These are phyloP conservation scores for Xylariomycetidae sp. DNA, from an alignment of 2,329 filamentous ascomycete species.

Conservation along the genomic window DNA sequence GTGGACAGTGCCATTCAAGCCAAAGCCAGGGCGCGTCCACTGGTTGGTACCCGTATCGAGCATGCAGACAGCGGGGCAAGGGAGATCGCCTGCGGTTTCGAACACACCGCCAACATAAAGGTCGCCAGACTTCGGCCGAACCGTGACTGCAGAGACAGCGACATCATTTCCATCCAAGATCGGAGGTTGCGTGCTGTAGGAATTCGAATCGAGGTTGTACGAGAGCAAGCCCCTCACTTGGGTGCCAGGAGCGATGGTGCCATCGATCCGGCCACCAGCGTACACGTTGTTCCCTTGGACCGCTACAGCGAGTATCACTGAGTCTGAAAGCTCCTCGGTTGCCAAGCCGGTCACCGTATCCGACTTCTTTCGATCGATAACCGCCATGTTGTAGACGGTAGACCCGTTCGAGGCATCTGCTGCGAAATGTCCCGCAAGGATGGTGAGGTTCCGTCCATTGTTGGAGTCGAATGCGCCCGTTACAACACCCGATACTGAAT, in stretches of 20 bases:
- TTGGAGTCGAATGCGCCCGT: constrained; percentile 72
- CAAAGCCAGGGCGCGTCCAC: constrained; percentile 75
- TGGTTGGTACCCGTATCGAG: constrained; percentile 65
- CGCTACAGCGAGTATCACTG: constrained; percentile 68
- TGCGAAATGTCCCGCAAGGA: constrained; percentile 82
- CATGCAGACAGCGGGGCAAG: constrained; percentile 75
- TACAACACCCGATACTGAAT: constrained; percentile 59
- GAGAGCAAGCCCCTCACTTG: constrained; percentile 68
- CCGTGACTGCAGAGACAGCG: constrained; percentile 69
- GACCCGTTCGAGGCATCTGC: constrained; percentile 63
- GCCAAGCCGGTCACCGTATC: constrained; percentile 64
- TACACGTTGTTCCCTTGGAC: constrained; percentile 64
- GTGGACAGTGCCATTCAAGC: constrained; percentile 63
- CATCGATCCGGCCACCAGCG: constrained; percentile 75
- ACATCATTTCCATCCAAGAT: constrained; percentile 63
- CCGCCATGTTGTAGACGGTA: constrained; percentile 69
- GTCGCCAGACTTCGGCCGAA: constrained; percentile 63
- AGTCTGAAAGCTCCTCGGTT: constrained; percentile 60
- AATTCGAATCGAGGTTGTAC: constrained; percentile 65
- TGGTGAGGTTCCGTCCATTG: constrained; percentile 69
- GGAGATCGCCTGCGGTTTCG: constrained; percentile 72
- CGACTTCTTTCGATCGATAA: constrained; percentile 71
- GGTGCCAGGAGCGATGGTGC: constrained; percentile 56
- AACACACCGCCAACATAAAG: constrained; percentile 87
- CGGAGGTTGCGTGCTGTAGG: constrained; percentile 67